Base-by-base conservation (phyloP, 108 stramenopile species). In the Fistulifera pelliculosa region DNA sequence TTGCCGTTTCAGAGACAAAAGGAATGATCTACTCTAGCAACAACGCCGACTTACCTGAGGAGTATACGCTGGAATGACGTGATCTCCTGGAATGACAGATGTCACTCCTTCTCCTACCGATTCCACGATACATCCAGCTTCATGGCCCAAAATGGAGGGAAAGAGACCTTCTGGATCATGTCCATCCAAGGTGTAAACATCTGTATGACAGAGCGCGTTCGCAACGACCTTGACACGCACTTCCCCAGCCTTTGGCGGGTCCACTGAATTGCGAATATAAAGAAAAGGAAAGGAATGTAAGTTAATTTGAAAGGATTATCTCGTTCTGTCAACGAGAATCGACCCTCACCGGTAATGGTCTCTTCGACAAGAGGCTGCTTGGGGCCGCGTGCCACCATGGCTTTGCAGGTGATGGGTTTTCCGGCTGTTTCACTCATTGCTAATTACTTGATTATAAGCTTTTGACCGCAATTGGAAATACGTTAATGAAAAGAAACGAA, bases 171-270 rank as follows among this genome's bases (percentile, higher is more conserved):
- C 94, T 0, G 95, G 80, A 75, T 98, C 95, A 50, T 70, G 63
- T 10, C 95, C 95, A 56, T 85, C 82, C 23, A 90, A 58, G 18
- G 91, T 89, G 79, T 87, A 94, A 41, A 85, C 79, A 64, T 96
- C 95, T 0, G 95, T 94, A 49, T 96, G 95, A 58, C 95, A 96
- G 17, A 96, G 60, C 18, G 94, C 95, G 48, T 94, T 95, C n/a
- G 87, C 81, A 25, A 90, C 60, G 16, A 95, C 81, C 69, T 81
- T 90, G 44, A 92, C 83, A 41, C 90, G 86, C 22, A 94, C 86
- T 65, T 73, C 68, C 7, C 79, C 79, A 0, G 77, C 73, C 55
- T 82, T 77, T 14, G 94, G 95, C 10, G 95, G 90, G 70, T 74
- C 88, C 28, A 98, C 97, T 35, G 8, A 35, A 8, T 35, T 35